Conservation (phyloP, 208 protist species). For the Acanthamoeba divionensis region DNA sequence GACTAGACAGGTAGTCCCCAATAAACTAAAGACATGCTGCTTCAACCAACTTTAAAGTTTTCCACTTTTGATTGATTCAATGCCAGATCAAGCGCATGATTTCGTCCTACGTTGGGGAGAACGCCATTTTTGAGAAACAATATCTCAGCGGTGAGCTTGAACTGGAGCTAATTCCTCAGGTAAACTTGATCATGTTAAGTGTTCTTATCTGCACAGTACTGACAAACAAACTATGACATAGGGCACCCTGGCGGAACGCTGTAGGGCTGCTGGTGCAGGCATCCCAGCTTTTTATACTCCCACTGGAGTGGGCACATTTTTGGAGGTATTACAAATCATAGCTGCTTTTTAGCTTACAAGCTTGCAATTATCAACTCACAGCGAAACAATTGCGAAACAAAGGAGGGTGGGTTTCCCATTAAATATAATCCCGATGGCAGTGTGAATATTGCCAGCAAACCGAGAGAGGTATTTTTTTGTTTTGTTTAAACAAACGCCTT, state of each 20-base stretch:
- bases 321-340: not conserved
- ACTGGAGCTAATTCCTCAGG: slow-evolving; percentile 93
- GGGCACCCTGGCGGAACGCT: slow-evolving; percentile 92
- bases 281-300: slow-evolving; percentile 96
- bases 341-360: not conserved
- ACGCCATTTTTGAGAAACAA: slow-evolving; percentile 89
- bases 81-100: slow-evolving; percentile 83
- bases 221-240: not conserved
- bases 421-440: slow-evolving; percentile 86
- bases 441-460: slow-evolving; percentile 80
- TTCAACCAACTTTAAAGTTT: slow-evolving; percentile 20
- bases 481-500: too few relatives aligned
- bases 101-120: slow-evolving; percentile 95
- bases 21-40: not conserved
- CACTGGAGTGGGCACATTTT: slow-evolving; percentile 90
- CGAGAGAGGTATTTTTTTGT: slow-evolving; percentile 87
- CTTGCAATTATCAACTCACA: not conserved
- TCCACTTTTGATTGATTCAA: not conserved
- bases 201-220: not conserved
- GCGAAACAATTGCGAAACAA: slow-evolving; percentile 69
- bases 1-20: slow-evolving; percentile 72
- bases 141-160: slow-evolving; percentile 93
- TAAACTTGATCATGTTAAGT: not conserved
- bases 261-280: slow-evolving; percentile 93
- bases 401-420: slow-evolving; percentile 88